Base-by-base conservation (phyloP, 805 yeast species). In the Jamesozyma rosinii region DNA sequence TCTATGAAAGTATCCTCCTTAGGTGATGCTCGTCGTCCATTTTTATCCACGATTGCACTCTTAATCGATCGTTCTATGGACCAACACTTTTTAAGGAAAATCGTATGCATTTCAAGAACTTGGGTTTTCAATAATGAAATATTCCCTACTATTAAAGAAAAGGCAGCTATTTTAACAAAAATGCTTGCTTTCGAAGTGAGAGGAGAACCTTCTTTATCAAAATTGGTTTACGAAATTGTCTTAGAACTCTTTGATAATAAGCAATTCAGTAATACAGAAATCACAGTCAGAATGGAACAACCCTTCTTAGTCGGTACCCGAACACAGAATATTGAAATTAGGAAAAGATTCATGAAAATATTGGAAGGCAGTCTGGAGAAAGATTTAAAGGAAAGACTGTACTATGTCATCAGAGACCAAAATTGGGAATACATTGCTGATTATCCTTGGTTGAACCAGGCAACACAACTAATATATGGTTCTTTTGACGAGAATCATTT, bases 391-490 rank as follows among this genome's bases (percentile, higher is more conserved):
- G 87, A 85, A 59, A 72, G 98, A 45, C 67, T 92, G 30, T 79
- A 81, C 49, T 94, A 94, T 53, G 81, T 90, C 8, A 75, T 94
- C n/a, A 70, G 90, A 32, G 97, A 92, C 54, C 99, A 92, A 60
- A 90, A 87, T 55, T 92, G 99, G 99, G 99, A 92, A 58, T 83
- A 76, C 50, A 67, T 92, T 32, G 89, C 95, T 0, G 98, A 92
- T 51, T 84, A 83, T 54, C 84, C 88, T 35, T 92, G 98, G 98
- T 65, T 90, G 48, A 87, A 87, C 59, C 97, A 90, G 61, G 97
- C 95, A 0, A 69, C 86, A 17, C 96, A 89, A 57, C 64, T 94
- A 24, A 64, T 92, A 5, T 86, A 82, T 55, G 95, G 92, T 0
- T 72, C 95, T 0, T 79, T 85, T 50, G 81, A 81, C 44, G 62